phyloP scores from a whole-genome alignment of 768 basidiomycete species.

The Termitomyces sp. region DNA sequence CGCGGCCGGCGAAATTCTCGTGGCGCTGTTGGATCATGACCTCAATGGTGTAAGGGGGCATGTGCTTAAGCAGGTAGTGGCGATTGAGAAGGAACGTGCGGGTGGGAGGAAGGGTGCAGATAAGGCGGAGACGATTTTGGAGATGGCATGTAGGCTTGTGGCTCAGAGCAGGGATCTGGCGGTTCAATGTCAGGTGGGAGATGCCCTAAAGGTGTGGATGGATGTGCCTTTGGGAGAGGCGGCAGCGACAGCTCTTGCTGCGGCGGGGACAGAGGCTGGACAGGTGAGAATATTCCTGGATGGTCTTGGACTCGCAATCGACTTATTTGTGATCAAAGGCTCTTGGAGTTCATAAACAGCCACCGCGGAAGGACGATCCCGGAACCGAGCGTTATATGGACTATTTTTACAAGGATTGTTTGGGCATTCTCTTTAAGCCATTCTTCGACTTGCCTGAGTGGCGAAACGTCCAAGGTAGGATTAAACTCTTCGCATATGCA shows the following conservation, averaged over 20 bases:
- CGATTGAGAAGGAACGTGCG: conserved; percentile 61
- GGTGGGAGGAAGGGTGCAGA: conserved; percentile 51
- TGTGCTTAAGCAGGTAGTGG: conserved; percentile 74
- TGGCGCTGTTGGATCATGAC: conserved; percentile 87
- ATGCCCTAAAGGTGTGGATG: conserved; percentile 77
- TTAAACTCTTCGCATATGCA: not conserved
- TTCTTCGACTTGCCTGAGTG: conserved; percentile 69
- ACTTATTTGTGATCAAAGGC: conserved; percentile 27
- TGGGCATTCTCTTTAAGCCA: conserved; percentile 77
- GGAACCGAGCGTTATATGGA: conserved; percentile 86
- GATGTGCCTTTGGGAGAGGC: conserved; percentile 57
- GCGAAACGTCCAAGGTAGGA: conserved; percentile 30
- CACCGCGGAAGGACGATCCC: conserved; percentile 72
- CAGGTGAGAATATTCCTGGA: conserved; percentile 16
- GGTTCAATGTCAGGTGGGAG: conserved; percentile 86
- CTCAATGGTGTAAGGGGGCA: conserved; percentile 80
- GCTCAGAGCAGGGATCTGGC: conserved; percentile 79
- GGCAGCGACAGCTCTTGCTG: conserved; percentile 21
- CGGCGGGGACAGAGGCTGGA: conserved; percentile 27
- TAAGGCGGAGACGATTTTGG: conserved; percentile 68
- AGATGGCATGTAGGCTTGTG: conserved; percentile 72
- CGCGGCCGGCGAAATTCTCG: conserved; percentile 81
- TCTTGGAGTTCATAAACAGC: conserved; percentile 30
- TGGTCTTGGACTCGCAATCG: not conserved
- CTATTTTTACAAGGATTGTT: conserved; percentile 87